These are phyloP conservation scores for Polyplosphaeria fusca DNA, from an alignment of 495 filamentous ascomycete genomes.

Conservation along the genomic window DNA sequence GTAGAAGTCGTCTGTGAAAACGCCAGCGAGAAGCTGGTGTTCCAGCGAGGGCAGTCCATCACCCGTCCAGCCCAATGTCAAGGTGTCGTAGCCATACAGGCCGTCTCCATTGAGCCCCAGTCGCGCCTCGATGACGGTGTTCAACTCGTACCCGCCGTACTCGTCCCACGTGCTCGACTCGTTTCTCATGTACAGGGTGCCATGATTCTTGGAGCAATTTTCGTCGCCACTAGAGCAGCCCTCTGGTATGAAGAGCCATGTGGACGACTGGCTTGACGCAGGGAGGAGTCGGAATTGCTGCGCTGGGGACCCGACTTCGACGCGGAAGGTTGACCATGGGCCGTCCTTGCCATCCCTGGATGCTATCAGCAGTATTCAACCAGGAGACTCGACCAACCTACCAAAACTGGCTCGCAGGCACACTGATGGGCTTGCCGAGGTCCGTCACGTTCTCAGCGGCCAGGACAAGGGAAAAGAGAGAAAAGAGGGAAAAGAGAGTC, in stretches of 20 bases:
- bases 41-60: conserved; percentile 31
- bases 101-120: conserved; percentile 34
- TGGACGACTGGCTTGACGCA: conserved; percentile 20
- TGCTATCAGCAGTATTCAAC: neutral
- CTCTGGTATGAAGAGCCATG: conserved; percentile 25
- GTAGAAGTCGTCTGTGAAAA: conserved; percentile 35
- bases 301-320: conserved; percentile 30
- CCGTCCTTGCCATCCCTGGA: conserved; percentile 31
- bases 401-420: conserved; percentile 29
- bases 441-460: conserved; percentile 2
- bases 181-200: conserved; percentile 49
- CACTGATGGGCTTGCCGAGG: conserved; percentile 20
- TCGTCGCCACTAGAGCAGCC: conserved; percentile 38
- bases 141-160: conserved; percentile 34
- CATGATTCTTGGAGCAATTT: conserved; percentile 48
- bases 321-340: conserved; percentile 33
- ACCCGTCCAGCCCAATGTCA: conserved; percentile 35
- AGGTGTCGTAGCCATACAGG: conserved; percentile 38
- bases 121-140: conserved; percentile 28
- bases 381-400: neutral
- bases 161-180: conserved; percentile 50
- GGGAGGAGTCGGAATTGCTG: conserved; percentile 30
- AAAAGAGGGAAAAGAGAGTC: conserved; percentile 1
- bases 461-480: neutral
- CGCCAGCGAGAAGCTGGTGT: conserved; percentile 36